Evolutionary conservation across 306 rosid genomes (phyloP).

Genomic region (Fragaria vesca): DNA sequence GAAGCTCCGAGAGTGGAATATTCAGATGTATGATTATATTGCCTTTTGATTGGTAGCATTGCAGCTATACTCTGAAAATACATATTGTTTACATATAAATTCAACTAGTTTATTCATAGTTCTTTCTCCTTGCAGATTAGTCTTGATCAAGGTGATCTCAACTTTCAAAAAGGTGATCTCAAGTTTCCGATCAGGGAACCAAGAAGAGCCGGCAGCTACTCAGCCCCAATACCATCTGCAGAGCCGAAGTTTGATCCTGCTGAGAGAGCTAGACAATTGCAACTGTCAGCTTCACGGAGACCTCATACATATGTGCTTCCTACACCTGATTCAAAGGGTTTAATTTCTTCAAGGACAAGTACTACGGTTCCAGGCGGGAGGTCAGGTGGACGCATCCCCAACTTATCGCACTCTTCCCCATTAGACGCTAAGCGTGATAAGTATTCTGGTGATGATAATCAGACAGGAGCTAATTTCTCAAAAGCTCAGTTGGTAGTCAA

Average conservation of each 20-base stretch:
- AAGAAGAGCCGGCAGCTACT: slow-evolving; percentile 62
- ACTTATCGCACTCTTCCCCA: slow-evolving; percentile 77
- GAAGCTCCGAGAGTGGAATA: slow-evolving; percentile 45
- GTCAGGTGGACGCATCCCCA: slow-evolving; percentile 51
- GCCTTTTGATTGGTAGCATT: slow-evolving; percentile 26
- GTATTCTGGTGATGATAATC: slow-evolving; percentile 43
- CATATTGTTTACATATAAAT: neutral
- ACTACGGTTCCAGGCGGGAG: slow-evolving; percentile 42
- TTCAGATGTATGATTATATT: slow-evolving; percentile 46
- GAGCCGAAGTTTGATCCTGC: slow-evolving; percentile 85
- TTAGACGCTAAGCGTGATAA: slow-evolving; percentile 58
- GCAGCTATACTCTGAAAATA: slow-evolving; percentile 12
- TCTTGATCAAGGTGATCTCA: slow-evolving; percentile 60
- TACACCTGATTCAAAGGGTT: slow-evolving; percentile 68
- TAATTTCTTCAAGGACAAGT: slow-evolving; percentile 36
- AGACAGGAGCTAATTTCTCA: slow-evolving; percentile 37
- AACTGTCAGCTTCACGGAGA: slow-evolving; percentile 44
- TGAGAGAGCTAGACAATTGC: slow-evolving; percentile 63
- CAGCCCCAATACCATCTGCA: slow-evolving; percentile 67
- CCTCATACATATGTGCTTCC: slow-evolving; percentile 78
- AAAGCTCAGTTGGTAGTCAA: slow-evolving; percentile 44
- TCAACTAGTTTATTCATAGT: neutral
- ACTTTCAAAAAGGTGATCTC: slow-evolving; percentile 42
- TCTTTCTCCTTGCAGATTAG: slow-evolving; percentile 43
- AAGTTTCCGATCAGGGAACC: slow-evolving; percentile 50